phyloP scores from a whole-genome alignment of 352 stramenopile species.

The Phytophthora syringae region DNA sequence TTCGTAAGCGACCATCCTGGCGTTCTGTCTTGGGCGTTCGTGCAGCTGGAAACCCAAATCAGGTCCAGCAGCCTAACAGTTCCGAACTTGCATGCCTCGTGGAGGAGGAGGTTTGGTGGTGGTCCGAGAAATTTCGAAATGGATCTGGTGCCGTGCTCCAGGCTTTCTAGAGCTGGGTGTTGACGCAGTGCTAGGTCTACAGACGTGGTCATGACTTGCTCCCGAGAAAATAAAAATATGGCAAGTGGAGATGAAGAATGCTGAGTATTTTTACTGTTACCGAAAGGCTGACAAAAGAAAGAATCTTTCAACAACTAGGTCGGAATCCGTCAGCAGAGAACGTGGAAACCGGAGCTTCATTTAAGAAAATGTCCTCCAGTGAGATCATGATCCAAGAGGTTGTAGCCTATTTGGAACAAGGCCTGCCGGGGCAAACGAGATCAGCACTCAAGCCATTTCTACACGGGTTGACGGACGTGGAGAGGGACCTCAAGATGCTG shows the following conservation, averaged over 20 bases:
- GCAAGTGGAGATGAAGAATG: no score
- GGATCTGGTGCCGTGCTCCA: no score
- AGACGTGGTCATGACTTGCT: no score
- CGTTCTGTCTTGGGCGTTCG: background rate
- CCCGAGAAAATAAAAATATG: no score
- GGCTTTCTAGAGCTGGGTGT: no score
- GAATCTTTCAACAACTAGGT: background rate
- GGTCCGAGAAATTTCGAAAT: no score
- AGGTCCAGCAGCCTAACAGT: background rate
- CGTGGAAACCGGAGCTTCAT: background rate
- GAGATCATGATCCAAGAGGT: conserved; percentile 7
- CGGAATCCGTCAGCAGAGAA: no score
- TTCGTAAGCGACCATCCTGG: no score
- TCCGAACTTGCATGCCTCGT: conserved; percentile 3
- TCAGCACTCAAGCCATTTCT: conserved; percentile 10
- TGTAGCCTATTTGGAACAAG: background rate
- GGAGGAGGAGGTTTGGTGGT: no score
- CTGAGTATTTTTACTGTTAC: no score
- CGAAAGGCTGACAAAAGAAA: no score
- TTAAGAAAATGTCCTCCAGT: background rate
- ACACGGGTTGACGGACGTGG: background rate
- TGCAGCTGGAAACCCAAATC: conserved; percentile 18
- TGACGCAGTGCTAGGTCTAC: no score
- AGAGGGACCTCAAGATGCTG: conserved; percentile 1
- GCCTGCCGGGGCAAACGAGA: background rate